A percentile compares a stretch with the other conserved stretches of the same genome.
These are phyloP conservation scores for Trichophyton simii DNA, from an alignment of 2,329 filamentous ascomycete species.

Conservation along the genomic window DNA sequence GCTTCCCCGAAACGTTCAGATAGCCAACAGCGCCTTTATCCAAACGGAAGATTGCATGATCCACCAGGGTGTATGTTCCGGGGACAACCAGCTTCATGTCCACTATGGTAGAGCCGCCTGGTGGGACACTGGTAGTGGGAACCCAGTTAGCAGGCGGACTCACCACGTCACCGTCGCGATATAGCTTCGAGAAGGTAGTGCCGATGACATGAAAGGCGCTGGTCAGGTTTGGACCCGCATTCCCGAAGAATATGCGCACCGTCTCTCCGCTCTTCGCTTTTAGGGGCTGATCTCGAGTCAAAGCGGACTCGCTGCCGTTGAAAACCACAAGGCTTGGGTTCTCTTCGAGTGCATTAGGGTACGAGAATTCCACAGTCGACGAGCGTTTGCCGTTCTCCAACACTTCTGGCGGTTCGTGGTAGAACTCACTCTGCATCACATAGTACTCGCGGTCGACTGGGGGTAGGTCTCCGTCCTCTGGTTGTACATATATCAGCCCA, in stretches of 20 bases:
- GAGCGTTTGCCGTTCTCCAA: conserved; percentile 22
- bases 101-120: conserved; percentile 20
- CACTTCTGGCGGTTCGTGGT: conserved; percentile 25
- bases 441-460: conserved; percentile 26
- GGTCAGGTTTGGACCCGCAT: conserved; percentile 25
- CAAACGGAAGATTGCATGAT: conserved; percentile 25
- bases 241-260: conserved; percentile 27
- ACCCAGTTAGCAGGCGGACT: conserved; percentile 20
- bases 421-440: conserved; percentile 29
- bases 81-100: conserved; percentile 24
- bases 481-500: conserved; percentile 27
- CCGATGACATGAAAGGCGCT: conserved; percentile 26
- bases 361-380: conserved; percentile 24
- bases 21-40: conserved; percentile 27
- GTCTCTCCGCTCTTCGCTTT: conserved; percentile 21
- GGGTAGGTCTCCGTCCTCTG: conserved; percentile 20
- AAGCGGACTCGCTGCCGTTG: conserved; percentile 23
- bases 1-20: conserved; percentile 23
- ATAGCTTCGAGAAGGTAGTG: conserved; percentile 20
- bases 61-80: conserved; percentile 24
- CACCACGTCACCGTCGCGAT: conserved; percentile 23
- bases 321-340: conserved; percentile 23
- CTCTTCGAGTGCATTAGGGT: conserved; percentile 24
- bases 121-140: conserved; percentile 20
- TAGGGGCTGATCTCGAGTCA: conserved; percentile 22